These are phyloP conservation scores for Calonectria montana DNA, from an alignment of 2,329 filamentous ascomycete genomes.

Conservation along the genomic window DNA sequence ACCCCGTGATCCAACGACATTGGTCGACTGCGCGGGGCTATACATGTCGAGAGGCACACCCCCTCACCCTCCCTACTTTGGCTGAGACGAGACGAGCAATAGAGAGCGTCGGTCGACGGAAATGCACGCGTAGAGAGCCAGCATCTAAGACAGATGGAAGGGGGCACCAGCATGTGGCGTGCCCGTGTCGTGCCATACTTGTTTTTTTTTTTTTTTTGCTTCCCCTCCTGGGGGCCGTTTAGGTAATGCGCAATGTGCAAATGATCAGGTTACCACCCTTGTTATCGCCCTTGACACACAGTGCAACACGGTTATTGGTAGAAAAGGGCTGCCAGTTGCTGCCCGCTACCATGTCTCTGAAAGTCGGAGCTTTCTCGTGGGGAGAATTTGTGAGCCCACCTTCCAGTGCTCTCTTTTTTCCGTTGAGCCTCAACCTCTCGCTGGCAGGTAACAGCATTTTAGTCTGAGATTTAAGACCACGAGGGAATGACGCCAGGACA, in stretches of 20 bases:
- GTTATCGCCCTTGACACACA: background rate
- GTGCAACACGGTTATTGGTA: background rate
- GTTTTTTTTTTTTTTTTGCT: background rate
- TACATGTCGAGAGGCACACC: background rate
- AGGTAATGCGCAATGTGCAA: background rate
- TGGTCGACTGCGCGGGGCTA: background rate
- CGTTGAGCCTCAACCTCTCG: background rate
- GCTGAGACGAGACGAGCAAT: background rate
- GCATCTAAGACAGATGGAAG: background rate
- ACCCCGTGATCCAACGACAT: background rate
- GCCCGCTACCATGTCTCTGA: background rate
- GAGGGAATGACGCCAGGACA: constrained; percentile 7
- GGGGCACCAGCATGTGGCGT: constrained; percentile 1
- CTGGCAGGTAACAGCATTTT: background rate
- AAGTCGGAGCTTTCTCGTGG: background rate
- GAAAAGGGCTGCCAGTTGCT: background rate
- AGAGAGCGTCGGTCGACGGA: background rate
- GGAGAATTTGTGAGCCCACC: background rate
- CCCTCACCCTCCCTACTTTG: background rate
- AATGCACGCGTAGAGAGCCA: background rate
- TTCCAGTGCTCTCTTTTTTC: background rate
- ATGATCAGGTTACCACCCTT: background rate
- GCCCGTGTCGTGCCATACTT: background rate
- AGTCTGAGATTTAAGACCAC: constrained; percentile 3
- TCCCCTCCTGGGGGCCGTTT: background rate